A percentile compares a stretch with the other conserved stretches of the same genome.
These are phyloP conservation scores for Hyphopichia pseudoburtonii DNA, from an alignment of 1,139 yeast genomes.

Conservation along the genomic window DNA sequence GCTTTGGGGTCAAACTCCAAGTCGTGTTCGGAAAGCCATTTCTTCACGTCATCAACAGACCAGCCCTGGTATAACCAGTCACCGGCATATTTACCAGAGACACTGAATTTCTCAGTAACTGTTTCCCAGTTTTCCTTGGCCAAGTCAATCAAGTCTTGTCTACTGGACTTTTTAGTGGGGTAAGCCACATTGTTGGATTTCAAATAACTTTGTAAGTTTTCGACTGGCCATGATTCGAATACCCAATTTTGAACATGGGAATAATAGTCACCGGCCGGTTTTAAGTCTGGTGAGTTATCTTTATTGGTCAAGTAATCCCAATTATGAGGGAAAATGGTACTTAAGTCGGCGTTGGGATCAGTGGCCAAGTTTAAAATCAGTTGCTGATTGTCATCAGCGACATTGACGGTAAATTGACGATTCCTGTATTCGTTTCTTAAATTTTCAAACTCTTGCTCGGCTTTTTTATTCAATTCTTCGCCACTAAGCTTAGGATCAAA, in stretches of 20 bases:
- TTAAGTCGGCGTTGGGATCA: slow-evolving; percentile 14
- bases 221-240: slow-evolving; percentile 50
- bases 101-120: slow-evolving; percentile 30
- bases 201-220: slow-evolving; percentile 34
- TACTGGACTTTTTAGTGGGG: slow-evolving; percentile 23
- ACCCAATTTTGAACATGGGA: slow-evolving; percentile 33
- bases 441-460: slow-evolving; percentile 31
- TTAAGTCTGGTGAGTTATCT: slow-evolving; percentile 1
- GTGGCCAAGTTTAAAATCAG: slow-evolving; percentile 17
- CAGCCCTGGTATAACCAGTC: slow-evolving; percentile 50
- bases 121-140: slow-evolving; percentile 39
- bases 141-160: slow-evolving; percentile 33
- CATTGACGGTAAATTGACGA: slow-evolving; percentile 6
- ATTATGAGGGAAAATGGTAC: slow-evolving; percentile 16
- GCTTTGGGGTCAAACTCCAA: slow-evolving; percentile 38
- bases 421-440: slow-evolving; percentile 15
- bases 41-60: slow-evolving; percentile 41
- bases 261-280: slow-evolving; percentile 3
- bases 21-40: slow-evolving; percentile 49
- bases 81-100: slow-evolving; percentile 51
- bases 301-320: slow-evolving; percentile 14
- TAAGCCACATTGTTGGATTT: slow-evolving; percentile 30
- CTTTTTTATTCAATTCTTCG: slow-evolving; percentile 33
- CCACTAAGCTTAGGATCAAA: slow-evolving; percentile 18
- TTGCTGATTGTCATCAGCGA: slow-evolving; percentile 14